phyloP scores from a whole-genome alignment of 805 yeast species.

The Cyberlindnera xylosilytica region DNA sequence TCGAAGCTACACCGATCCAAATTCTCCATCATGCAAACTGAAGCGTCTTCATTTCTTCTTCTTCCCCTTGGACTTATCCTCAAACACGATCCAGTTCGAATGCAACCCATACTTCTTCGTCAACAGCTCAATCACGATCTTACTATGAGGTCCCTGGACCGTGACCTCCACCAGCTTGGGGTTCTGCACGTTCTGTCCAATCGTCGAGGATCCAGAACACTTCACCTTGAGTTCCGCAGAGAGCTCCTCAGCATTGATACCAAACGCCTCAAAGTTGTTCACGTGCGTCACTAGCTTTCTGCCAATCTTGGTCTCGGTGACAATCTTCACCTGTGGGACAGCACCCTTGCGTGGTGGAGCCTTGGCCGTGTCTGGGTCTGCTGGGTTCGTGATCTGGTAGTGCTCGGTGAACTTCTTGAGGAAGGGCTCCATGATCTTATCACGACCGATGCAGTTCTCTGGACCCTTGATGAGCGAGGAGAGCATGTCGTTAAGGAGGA shows the following conservation, averaged over 20 bases:
- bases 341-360: constrained; percentile 53
- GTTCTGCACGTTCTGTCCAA: constrained; percentile 55
- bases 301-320: constrained; percentile 77
- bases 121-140: constrained; percentile 55
- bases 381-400: constrained; percentile 42
- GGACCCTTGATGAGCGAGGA: constrained; percentile 36
- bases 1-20: not conserved
- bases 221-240: constrained; percentile 68
- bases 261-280: constrained; percentile 63
- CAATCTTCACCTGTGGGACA: constrained; percentile 61
- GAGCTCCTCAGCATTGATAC: constrained; percentile 59
- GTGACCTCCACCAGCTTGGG: constrained; percentile 63
- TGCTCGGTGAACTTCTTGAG: constrained; percentile 44
- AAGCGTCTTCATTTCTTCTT: constrained; percentile 34
- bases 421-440: constrained; percentile 40
- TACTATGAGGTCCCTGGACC: constrained; percentile 89
- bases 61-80: constrained; percentile 56
- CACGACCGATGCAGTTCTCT: constrained; percentile 31
- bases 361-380: constrained; percentile 36
- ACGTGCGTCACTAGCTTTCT: constrained; percentile 76
- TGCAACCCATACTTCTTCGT: constrained; percentile 60
- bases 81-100: constrained; percentile 58
- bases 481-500: constrained; percentile 55
- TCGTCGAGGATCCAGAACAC: constrained; percentile 87
- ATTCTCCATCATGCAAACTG: too few relatives aligned